These are phyloP conservation scores for Mucor mucedo DNA, from an alignment of 371 early-diverging fungal species.

Conservation along the genomic window DNA sequence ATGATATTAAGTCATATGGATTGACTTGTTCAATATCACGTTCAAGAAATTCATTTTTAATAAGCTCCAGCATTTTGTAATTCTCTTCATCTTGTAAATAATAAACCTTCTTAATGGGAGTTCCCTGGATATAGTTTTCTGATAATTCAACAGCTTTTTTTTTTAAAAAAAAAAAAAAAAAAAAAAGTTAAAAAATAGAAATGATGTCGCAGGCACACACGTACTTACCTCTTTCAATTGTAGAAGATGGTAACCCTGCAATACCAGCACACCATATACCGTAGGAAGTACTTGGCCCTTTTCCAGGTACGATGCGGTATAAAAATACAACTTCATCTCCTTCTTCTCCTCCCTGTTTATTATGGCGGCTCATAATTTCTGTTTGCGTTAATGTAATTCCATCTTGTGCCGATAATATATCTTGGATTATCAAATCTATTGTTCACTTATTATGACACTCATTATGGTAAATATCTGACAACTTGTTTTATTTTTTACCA, in stretches of 20 bases:
- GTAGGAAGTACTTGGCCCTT: constrained; percentile 38
- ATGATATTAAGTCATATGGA: constrained; percentile 5
- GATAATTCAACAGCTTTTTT: constrained; percentile 18
- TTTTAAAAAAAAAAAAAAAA: too few species aligned
- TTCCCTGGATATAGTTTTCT: constrained; percentile 1
- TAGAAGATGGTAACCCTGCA: constrained; percentile 54
- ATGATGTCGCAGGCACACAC: background rate
- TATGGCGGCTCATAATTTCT: constrained; percentile 27
- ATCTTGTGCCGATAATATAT: constrained; percentile 11
- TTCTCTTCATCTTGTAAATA: constrained; percentile 8
- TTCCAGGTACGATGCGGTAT: constrained; percentile 51
- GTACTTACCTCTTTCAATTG: constrained; percentile 53
- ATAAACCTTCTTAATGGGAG: constrained; percentile 11
- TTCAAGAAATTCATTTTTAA: constrained; percentile 6
- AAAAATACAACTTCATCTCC: constrained; percentile 55
- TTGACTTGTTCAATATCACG: constrained; percentile 12
- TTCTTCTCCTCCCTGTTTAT: constrained; percentile 4
- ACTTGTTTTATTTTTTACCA: constrained; percentile 33
- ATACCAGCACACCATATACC: constrained; percentile 65
- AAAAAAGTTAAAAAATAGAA: background rate
- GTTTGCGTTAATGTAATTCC: constrained; percentile 34
- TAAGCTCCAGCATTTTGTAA: constrained; percentile 9
- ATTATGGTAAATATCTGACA: background rate
- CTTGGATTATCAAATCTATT: constrained; percentile 3
- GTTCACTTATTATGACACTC: too few species aligned